Evolutionary conservation across 1,284 basidiomycete genomes (phyloP).

Genomic region (Puccinia coronata): DNA sequence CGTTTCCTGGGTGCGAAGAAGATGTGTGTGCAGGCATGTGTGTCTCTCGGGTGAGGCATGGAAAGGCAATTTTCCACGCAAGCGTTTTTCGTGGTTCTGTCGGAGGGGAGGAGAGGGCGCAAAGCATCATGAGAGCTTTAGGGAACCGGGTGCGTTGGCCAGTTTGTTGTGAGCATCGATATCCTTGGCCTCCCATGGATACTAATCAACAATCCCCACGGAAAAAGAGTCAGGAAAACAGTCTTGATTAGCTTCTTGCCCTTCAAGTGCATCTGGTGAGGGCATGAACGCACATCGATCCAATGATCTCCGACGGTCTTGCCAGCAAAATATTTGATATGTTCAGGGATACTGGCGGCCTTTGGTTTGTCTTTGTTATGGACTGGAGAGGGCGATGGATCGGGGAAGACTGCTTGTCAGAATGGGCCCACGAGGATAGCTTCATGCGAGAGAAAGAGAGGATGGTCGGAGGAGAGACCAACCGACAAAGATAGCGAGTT

Average conservation of each 20-base stretch:
- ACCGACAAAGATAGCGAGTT: conserved; percentile 81
- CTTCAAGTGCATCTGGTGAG: no score
- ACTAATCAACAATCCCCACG: conserved; percentile 1
- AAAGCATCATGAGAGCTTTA: neutral
- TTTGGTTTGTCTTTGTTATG: conserved; percentile 92
- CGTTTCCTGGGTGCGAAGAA: neutral
- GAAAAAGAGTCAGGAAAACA: neutral
- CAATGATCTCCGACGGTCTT: conserved; percentile 49
- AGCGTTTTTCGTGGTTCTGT: neutral
- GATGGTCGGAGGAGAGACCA: conserved; percentile 11
- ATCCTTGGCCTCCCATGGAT: conserved; percentile 49
- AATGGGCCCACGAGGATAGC: neutral
- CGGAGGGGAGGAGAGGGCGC: neutral
- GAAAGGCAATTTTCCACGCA: neutral
- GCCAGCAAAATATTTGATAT: conserved; percentile 65
- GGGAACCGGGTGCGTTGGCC: neutral
- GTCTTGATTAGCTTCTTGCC: no score
- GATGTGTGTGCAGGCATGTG: neutral
- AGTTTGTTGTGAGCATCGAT: conserved; percentile 45
- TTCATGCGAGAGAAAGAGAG: neutral
- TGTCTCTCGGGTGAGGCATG: neutral
- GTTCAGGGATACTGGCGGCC: conserved; percentile 69
- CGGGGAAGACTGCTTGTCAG: conserved; percentile 65
- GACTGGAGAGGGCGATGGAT: conserved; percentile 61
- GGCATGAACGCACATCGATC: conserved; percentile 35